phyloP scores from a whole-genome alignment of 208 protist species.

The Leishmania mexicana region DNA sequence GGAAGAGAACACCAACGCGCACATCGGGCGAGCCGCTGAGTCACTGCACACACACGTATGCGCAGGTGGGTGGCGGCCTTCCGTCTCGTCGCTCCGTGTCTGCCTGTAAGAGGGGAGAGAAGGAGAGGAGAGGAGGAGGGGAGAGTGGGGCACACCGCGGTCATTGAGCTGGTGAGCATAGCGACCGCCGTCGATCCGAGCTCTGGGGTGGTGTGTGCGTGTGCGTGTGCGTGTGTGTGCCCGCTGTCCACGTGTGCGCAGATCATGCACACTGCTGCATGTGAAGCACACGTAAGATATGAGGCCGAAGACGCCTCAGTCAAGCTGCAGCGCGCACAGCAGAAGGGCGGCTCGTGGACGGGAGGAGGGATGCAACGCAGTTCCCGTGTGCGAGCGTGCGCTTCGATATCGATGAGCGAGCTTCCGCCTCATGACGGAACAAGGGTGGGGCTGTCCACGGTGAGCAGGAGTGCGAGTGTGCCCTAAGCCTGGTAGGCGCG shows the following conservation, averaged over 20 bases:
- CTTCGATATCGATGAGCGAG: background rate
- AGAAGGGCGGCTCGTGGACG: background rate
- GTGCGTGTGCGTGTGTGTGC: too few species aligned
- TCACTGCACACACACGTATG: background rate
- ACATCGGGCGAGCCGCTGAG: background rate
- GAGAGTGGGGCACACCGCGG: background rate
- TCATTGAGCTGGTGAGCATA: background rate
- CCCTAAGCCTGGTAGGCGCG: background rate
- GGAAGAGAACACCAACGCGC: too few species aligned
- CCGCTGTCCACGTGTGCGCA: too few species aligned
- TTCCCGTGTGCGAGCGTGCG: background rate
- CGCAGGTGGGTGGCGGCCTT: background rate
- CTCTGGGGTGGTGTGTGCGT: too few species aligned
- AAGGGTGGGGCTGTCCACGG: background rate
- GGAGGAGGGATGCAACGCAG: background rate
- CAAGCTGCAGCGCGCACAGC: background rate
- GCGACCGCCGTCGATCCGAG: too few species aligned
- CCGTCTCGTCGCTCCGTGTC: background rate
- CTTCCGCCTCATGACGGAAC: background rate
- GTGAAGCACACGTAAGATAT: background rate
- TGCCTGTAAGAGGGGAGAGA: background rate
- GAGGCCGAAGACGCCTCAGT: background rate
- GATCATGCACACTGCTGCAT: background rate
- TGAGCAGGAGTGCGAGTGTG: background rate
- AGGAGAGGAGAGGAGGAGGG: background rate